A percentile compares a stretch with the other conserved stretches of the same genome.
These are phyloP conservation scores for Handroanthus guayacan DNA, from an alignment of 257 asterid species.

Conservation along the genomic window DNA sequence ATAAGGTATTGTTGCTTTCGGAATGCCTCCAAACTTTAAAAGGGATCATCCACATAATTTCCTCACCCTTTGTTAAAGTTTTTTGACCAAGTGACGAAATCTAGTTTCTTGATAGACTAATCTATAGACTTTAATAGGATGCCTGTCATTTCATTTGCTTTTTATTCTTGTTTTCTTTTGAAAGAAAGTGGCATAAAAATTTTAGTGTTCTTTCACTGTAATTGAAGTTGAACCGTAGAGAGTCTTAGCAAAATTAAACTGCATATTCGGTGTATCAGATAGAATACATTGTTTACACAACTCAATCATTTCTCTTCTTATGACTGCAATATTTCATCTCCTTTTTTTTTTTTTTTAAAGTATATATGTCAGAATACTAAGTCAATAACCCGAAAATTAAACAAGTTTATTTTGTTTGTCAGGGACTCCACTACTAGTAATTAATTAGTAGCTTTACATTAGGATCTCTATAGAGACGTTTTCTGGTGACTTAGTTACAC, in stretches of 20 bases:
- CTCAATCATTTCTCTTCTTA: constrained; percentile 4
- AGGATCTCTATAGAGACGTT: neutral
- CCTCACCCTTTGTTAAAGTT: constrained; percentile 40
- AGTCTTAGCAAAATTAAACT: constrained; percentile 14
- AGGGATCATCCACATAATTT: constrained; percentile 37
- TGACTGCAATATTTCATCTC: neutral
- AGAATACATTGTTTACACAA: constrained; percentile 17
- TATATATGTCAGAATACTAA: constrained; percentile 15
- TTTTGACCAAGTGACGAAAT: constrained; percentile 48
- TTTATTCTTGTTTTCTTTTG: constrained; percentile 24
- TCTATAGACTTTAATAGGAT: constrained; percentile 37
- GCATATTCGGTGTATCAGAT: neutral
- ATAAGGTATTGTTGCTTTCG: constrained; percentile 33
- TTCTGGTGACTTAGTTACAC: constrained; percentile 33
- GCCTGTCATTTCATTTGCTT: constrained; percentile 43
- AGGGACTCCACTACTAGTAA: constrained; percentile 16
- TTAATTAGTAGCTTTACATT: constrained; percentile 6
- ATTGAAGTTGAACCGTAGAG: constrained; percentile 23
- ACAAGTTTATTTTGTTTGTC: neutral
- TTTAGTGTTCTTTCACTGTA: constrained; percentile 27
- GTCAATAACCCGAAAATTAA: neutral
- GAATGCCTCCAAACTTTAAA: constrained; percentile 36
- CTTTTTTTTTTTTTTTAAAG: neutral
- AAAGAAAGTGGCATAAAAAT: constrained; percentile 15
- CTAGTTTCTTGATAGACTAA: constrained; percentile 40